A percentile compares a stretch with the other conserved stretches of the same genome.
Evolutionary conservation across 2,329 filamentous ascomycete genomes (phyloP).

Genomic region (Botrytis porri): DNA sequence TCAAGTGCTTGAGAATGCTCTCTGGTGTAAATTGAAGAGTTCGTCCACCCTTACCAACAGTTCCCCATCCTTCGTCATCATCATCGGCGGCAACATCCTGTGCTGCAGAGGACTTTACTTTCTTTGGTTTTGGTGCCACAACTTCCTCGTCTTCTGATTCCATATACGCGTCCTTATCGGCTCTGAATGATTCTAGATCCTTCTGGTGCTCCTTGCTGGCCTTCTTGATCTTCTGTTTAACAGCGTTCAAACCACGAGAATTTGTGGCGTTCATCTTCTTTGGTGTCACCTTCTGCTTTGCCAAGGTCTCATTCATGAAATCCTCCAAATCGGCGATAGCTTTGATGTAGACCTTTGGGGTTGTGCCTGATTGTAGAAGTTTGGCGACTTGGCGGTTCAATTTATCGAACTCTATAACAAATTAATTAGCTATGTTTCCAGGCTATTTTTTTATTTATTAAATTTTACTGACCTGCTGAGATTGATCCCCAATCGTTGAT

Average conservation of each 20-base stretch:
- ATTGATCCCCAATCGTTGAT: constrained; percentile 97
- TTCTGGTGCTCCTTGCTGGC: constrained; percentile 92
- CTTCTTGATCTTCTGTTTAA: constrained; percentile 98
- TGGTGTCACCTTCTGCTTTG: constrained; percentile 91
- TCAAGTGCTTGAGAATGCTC: constrained; percentile 95
- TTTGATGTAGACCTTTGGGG: constrained; percentile 90
- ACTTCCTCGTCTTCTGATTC: constrained; percentile 74
- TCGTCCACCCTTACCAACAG: constrained; percentile 84
- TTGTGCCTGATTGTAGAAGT: constrained; percentile 71
- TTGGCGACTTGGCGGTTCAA: constrained; percentile 83
- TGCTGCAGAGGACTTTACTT: constrained; percentile 48
- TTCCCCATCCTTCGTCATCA: constrained; percentile 84
- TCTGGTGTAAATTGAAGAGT: constrained; percentile 91
- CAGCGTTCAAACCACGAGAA: constrained; percentile 88
- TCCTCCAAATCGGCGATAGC: constrained; percentile 92
- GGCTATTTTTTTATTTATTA: constrained; percentile 26
- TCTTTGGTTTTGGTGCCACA: constrained; percentile 51
- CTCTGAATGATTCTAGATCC: constrained; percentile 83
- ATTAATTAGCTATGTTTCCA: constrained; percentile 25
- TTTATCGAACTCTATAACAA: constrained; percentile 79
- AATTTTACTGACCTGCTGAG: constrained; percentile 64
- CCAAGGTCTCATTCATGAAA: constrained; percentile 85
- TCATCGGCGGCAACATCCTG: constrained; percentile 51
- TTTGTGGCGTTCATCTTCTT: constrained; percentile 99
- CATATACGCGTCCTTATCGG: constrained; percentile 84